Conservation (phyloP, 202 grass and related monocot species). For the Setaria viridis region DNA sequence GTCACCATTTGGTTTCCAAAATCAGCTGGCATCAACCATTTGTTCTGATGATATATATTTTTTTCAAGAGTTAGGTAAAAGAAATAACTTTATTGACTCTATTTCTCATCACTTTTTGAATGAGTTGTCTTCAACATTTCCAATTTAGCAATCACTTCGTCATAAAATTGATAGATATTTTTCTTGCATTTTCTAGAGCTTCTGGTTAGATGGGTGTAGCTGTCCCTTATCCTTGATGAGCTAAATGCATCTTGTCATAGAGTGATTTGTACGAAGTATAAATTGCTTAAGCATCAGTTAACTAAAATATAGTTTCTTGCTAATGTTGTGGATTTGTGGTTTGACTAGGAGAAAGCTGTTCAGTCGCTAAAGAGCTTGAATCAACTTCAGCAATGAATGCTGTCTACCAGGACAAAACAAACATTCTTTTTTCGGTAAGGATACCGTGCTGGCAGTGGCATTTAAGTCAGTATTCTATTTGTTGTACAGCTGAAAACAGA, state of each 20-base stretch:
- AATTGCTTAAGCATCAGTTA: neutral
- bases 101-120: neutral
- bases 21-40: constrained; percentile 13
- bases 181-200: neutral
- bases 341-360: constrained; percentile 93
- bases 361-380: constrained; percentile 91
- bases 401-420: constrained; percentile 99
- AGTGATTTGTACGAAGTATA: neutral
- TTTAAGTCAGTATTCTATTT: constrained; percentile 4
- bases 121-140: constrained; percentile 1
- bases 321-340: constrained; percentile 45
- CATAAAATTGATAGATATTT: neutral
- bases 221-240: constrained; percentile 18
- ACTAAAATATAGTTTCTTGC: constrained; percentile 35
- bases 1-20: constrained; percentile 5
- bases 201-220: neutral
- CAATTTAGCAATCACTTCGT: constrained; percentile 11
- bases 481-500: constrained; percentile 6
- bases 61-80: neutral
- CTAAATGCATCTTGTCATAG: constrained; percentile 14
- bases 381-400: constrained; percentile 82
- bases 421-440: constrained; percentile 97
- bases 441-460: constrained; percentile 14
- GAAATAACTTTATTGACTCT: neutral
- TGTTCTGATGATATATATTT: neutral